Base-by-base conservation (phyloP, 2,329 filamentous ascomycete genomes). In the Aspergillus thermomutatus region DNA sequence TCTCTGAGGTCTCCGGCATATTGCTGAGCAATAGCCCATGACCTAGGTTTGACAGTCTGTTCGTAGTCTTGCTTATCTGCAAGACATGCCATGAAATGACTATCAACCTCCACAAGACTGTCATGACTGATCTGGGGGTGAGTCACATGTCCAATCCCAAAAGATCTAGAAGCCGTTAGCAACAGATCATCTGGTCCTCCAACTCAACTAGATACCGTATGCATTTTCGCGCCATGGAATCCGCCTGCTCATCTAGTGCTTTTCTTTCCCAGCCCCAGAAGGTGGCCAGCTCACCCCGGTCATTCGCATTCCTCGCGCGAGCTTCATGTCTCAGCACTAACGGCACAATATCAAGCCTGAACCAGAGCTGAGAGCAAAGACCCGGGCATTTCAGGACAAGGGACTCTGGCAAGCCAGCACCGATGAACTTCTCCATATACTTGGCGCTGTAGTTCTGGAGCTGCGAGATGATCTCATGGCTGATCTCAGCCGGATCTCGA, bases 161-260 rank as follows among this genome's bases (percentile, higher is more conserved):
- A 91, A 65, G 85, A 80, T 68, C 85, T 87, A 25, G 50, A 61
- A 45, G 58, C 53, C 23, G 54, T 48, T 45, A 52, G 26, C 27
- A 11, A 47, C 14, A 8, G 25, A 26, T 28, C 26, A 0, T 27
- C 37, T 2, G 17, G n/a, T 52, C 25, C 50, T 23, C 11, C 14
- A 31, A 11, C 8, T 37, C 8, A 50, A 26, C 19, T 14, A 48
- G 21, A 11, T 72, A 87, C 85, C 85, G 83, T 60, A 91, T 80
- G 69, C 87, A 90, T 74, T 91, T 91, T 60, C 89, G 80, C 1
- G 86, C 87, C 81, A 91, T 87, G 1, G 87, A 88, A 68, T 92
- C 89, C 1, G 89, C 88, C 70, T 90, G 85, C 69, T 92, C 89
- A 65, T 92, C 89, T 3, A 91, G 81, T 23, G 80, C 76, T 67